These are phyloP conservation scores for Sporothrix humicola DNA, from an alignment of 2,329 filamentous ascomycete species.

Conservation along the genomic window DNA sequence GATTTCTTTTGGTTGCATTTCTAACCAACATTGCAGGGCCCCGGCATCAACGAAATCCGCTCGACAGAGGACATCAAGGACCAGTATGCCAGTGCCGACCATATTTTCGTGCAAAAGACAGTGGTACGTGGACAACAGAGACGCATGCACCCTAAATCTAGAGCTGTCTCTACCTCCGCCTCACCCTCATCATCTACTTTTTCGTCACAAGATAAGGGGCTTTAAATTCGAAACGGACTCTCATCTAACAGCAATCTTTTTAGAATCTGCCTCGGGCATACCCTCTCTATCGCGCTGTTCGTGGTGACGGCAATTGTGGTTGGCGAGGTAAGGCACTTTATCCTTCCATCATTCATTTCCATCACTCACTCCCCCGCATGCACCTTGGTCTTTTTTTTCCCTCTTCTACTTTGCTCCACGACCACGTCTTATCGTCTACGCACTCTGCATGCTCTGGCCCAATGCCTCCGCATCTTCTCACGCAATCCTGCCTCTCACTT, in stretches of 20 bases:
- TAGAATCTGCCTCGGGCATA: conserved; percentile 83
- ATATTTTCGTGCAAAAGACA: conserved; percentile 84
- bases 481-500: background rate
- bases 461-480: background rate
- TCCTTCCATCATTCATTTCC: background rate
- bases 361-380: background rate
- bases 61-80: conserved; percentile 77
- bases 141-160: background rate
- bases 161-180: background rate
- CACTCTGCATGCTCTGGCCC: background rate
- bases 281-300: conserved; percentile 83
- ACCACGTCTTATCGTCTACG: background rate
- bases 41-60: conserved; percentile 78
- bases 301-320: conserved; percentile 94
- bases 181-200: background rate
- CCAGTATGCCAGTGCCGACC: conserved; percentile 88
- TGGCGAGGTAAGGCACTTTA: conserved; percentile 79
- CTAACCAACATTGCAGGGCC: conserved; percentile 65
- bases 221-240: background rate
- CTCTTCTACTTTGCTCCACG: too few relatives aligned
- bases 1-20: conserved; percentile 1
- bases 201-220: too few relatives aligned
- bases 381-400: background rate
- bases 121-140: conserved; percentile 60
- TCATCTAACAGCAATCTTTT: conserved; percentile 24